Evolutionary conservation across 148 eudicot species (phyloP).

Genomic region (Polygonum maritimum): DNA sequence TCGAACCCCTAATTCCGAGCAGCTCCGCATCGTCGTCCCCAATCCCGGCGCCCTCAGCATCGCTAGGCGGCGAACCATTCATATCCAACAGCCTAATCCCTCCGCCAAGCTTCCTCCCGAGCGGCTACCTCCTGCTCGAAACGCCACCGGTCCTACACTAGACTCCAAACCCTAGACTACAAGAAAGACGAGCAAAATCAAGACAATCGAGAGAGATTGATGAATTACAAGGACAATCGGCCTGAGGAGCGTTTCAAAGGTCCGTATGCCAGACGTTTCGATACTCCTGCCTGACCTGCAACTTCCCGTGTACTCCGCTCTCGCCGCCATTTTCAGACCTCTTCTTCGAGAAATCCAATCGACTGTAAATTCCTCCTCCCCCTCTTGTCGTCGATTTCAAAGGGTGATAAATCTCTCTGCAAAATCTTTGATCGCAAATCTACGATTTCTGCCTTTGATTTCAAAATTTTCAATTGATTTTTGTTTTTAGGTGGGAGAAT

Average conservation of each 20-base stretch:
- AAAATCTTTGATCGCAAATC: not conserved
- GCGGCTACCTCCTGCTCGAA: constrained; percentile 30
- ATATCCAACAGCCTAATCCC: constrained; percentile 25
- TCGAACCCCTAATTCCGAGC: constrained; percentile 4
- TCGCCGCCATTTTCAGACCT: not conserved
- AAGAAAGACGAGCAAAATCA: not conserved
- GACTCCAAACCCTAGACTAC: not conserved
- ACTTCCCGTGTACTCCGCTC: not conserved
- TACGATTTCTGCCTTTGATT: not conserved
- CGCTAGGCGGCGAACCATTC: constrained; percentile 36
- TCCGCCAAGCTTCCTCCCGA: constrained; percentile 21
- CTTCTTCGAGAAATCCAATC: not conserved
- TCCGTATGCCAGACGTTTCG: not conserved
- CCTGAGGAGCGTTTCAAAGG: not conserved
- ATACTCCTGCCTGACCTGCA: constrained; percentile 7
- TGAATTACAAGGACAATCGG: constrained; percentile 6
- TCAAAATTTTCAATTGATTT: not conserved
- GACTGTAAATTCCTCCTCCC: no score
- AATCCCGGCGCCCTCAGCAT: constrained; percentile 18
- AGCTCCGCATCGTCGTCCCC: constrained; percentile 5
- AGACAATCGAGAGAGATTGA: not conserved
- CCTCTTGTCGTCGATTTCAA: not conserved
- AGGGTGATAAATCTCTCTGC: not conserved
- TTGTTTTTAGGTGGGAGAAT: not conserved
- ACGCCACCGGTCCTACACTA: constrained; percentile 20